A percentile compares a stretch with the other conserved stretches of the same genome.
Evolutionary conservation across 306 rosid species (phyloP).

Genomic region (Betula pendula): DNA sequence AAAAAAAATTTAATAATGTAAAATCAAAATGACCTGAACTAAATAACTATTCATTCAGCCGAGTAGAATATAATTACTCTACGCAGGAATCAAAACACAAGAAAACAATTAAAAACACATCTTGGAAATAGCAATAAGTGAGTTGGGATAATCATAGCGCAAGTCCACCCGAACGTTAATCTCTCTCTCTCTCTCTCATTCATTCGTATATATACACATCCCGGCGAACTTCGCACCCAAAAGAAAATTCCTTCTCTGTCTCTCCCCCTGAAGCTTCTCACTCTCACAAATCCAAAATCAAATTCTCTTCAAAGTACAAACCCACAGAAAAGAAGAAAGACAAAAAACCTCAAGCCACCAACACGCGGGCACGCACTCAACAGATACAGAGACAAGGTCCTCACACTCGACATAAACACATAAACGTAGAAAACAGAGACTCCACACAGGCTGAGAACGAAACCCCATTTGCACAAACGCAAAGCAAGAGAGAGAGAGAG

Average conservation of each 20-base stretch:
- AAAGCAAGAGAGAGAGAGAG: not conserved
- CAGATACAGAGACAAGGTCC: slow-evolving; percentile 1
- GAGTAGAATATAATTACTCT: no score
- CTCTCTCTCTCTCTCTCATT: not conserved
- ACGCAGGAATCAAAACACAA: no score
- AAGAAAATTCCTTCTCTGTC: not conserved
- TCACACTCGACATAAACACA: no score
- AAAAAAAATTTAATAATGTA: no score
- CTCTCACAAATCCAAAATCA: not conserved
- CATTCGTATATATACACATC: not conserved
- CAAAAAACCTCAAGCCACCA: no score
- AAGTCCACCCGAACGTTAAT: slow-evolving; percentile 27
- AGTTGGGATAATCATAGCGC: not conserved
- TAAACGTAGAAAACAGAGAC: slow-evolving; percentile 2
- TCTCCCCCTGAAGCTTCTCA: not conserved
- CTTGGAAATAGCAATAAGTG: no score
- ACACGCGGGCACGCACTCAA: no score
- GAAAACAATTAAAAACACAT: no score
- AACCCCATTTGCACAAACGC: not conserved
- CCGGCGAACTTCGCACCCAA: slow-evolving; percentile 4
- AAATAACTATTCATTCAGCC: no score
- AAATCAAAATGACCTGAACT: no score
- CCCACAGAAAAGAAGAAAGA: no score
- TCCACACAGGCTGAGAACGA: not conserved
- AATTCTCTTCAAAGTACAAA: not conserved